Conservation (phyloP, 768 basidiomycete genomes). For the Chiua virens region DNA sequence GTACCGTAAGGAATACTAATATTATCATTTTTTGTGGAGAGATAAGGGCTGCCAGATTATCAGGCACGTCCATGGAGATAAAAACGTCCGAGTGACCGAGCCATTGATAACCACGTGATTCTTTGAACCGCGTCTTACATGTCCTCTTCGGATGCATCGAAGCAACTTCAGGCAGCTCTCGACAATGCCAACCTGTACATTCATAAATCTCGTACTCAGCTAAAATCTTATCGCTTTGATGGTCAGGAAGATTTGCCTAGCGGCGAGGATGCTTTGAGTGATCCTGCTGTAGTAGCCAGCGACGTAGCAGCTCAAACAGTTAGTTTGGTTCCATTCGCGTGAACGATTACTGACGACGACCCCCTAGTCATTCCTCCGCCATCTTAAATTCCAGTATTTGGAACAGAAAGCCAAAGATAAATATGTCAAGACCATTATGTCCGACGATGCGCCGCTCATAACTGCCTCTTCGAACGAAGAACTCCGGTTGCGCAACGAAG, state of each 20-base stretch:
- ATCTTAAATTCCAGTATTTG: conserved; percentile 86
- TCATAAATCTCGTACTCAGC: conserved; percentile 17
- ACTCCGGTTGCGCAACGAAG: conserved; percentile 56
- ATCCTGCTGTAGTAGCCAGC: conserved; percentile 55
- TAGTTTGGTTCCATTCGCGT: conserved; percentile 20
- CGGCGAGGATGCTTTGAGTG: conserved; percentile 37
- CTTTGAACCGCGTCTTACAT: conserved; percentile 1
- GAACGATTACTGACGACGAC: conserved; percentile 1
- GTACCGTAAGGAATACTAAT: too few relatives aligned
- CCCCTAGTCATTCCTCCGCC: conserved; percentile 66
- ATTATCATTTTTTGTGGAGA: too few relatives aligned
- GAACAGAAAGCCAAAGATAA: conserved; percentile 91
- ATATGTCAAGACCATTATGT: conserved; percentile 84
- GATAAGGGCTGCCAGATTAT: too few relatives aligned
- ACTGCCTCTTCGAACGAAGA: conserved; percentile 78
- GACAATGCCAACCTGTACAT: conserved; percentile 27
- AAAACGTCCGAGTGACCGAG: too few relatives aligned
- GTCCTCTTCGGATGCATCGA: conserved; percentile 21
- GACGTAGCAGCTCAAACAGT: conserved; percentile 65
- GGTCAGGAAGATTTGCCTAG: conserved; percentile 25
- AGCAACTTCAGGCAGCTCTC: conserved; percentile 27
- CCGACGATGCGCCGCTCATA: conserved; percentile 80
- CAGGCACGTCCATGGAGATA: too few relatives aligned
- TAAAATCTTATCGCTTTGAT: conserved; percentile 30
- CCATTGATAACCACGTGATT: not conserved